phyloP scores from a whole-genome alignment of 306 rosid species.

The Abrus precatorius region DNA sequence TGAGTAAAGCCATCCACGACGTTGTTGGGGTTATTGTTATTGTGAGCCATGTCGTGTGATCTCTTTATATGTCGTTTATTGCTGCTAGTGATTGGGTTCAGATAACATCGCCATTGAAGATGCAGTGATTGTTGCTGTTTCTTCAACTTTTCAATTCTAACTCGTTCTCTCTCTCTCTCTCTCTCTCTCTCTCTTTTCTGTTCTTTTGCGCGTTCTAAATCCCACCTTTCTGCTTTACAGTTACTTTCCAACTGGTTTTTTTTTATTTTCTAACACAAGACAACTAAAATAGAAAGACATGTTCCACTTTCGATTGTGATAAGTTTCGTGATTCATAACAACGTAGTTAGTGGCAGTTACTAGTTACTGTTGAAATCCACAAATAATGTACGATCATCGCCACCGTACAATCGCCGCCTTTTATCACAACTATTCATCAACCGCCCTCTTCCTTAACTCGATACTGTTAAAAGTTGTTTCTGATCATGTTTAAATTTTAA shows the following conservation, averaged over 20 bases:
- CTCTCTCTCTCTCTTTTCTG: neutral
- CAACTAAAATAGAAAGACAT: no score
- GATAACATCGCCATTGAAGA: neutral
- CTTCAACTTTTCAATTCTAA: neutral
- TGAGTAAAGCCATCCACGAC: constrained; percentile 69
- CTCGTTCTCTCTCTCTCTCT: neutral
- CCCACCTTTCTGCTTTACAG: neutral
- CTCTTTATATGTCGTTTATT: neutral
- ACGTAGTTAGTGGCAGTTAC: no score
- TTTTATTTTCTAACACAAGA: no score
- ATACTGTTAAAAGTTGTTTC: no score
- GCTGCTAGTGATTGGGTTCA: neutral
- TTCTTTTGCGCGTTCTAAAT: neutral
- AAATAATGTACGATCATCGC: no score
- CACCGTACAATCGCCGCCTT: no score
- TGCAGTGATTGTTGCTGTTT: neutral
- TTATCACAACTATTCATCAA: no score
- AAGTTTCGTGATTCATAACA: no score
- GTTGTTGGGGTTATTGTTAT: neutral
- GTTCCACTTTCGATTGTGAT: no score
- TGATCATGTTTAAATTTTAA: no score
- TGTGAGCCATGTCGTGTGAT: constrained; percentile 1
- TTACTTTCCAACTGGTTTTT: neutral
- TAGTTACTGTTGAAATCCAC: no score
- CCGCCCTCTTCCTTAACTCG: no score